Evolutionary conservation across 208 protist genomes (phyloP).

Genomic region (Acanthamoeba sp.): DNA sequence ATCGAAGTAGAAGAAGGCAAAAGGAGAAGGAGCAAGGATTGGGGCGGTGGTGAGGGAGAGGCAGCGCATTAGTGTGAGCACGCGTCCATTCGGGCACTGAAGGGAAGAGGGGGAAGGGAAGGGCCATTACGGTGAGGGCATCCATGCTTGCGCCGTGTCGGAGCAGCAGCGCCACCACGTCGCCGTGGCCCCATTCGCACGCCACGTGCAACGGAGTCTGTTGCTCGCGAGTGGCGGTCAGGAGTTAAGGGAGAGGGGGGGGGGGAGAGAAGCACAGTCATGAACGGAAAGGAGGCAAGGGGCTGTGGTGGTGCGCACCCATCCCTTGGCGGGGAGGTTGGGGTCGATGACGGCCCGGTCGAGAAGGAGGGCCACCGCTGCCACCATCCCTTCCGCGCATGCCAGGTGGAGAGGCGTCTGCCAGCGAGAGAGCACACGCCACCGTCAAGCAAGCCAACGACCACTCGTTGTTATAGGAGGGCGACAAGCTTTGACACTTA

Average conservation of each 20-base stretch:
- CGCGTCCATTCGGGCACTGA: too few relatives aligned
- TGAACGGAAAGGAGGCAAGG: too few relatives aligned
- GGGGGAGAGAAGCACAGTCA: too few relatives aligned
- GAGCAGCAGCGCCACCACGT: not conserved
- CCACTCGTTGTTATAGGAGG: not conserved
- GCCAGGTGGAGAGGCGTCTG: conserved; percentile 6
- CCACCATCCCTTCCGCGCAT: not conserved
- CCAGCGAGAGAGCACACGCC: not conserved
- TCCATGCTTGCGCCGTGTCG: not conserved
- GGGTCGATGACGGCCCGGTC: not conserved
- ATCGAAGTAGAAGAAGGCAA: too few relatives aligned
- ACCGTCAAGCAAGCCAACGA: not conserved
- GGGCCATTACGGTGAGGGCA: not conserved
- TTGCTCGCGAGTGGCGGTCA: not conserved
- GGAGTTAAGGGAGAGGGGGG: too few relatives aligned
- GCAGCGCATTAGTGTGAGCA: too few relatives aligned
- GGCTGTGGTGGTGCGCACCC: not conserved
- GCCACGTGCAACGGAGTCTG: not conserved
- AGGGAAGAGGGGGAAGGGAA: not conserved
- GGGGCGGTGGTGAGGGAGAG: too few relatives aligned
- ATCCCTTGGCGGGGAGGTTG: not conserved
- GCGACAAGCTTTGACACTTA: too few relatives aligned
- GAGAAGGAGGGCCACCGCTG: not conserved
- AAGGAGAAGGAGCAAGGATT: too few relatives aligned
- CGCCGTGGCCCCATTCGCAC: not conserved